Evolutionary conservation across 2,329 filamentous ascomycete genomes (phyloP), one percentile per base, ranked within the genome.

Genomic region (Hymenoscyphus albidus): DNA sequence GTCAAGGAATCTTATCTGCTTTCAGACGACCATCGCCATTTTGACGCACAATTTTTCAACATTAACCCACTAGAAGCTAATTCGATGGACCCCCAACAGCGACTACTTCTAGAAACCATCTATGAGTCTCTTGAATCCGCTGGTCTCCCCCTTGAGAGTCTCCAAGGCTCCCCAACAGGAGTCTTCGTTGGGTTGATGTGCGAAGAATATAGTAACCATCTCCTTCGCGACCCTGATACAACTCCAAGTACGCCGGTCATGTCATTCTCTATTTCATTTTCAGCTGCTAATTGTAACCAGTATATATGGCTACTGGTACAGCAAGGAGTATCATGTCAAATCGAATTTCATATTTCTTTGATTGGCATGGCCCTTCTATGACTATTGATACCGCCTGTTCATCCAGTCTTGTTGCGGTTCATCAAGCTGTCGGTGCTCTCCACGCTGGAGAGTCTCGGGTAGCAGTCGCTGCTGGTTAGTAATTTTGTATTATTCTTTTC

Each of bases 381-480:
- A 76, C 74, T 2, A 70, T 79, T 16, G 77, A 80, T 56, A 78
- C 78, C 3, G 78, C 77, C 1, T 79, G 78, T 60, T 77, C 76
- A 0, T 73, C 73, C 3, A 75, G 72, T 42, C 59, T 78, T 3
- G 72, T 77, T 1, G 77, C 76, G 5, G 65, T 77, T 1, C 73
- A 78, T 58, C 68, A 70, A 22, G 73, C 69, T 32, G 59, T 67
- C 16, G 57, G 62, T n/a, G 35, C 35, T 40, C 58, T 69, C 6
- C 44, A 62, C 9, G 75, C 74, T 1, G 66, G 64, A 5, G 59
- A 69, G 38, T 61, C 59, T 13, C 7, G 27, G 31, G n/a, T 68
- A 7, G 67, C 67, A 1, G 38, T 68, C 13, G 68, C 63, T 35
- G 58, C 31, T 27, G 27, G 27, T 27, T 27, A 27, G 27, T 27